A percentile compares a stretch with the other conserved stretches of the same genome.
phyloP scores from a whole-genome alignment of 805 yeast species.

The Myxozyma sirexii region DNA sequence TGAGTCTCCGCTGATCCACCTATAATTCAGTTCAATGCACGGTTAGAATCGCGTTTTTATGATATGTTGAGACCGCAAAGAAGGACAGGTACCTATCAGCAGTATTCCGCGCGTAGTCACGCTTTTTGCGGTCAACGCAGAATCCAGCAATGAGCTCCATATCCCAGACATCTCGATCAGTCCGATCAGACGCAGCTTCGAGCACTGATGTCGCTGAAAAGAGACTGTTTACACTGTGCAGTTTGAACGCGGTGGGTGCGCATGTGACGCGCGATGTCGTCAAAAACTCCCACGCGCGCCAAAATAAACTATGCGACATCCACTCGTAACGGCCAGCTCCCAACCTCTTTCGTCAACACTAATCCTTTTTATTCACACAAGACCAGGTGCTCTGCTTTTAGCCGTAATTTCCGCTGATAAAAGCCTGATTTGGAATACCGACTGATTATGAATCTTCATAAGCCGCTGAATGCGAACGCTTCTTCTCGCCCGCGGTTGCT shows the following conservation, averaged over 20 bases:
- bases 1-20: conserved; percentile 18
- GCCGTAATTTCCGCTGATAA: too few species aligned
- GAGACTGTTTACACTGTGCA: not conserved
- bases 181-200: too few species aligned
- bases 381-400: not conserved
- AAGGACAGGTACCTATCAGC: conserved; percentile 25
- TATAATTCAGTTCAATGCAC: not conserved
- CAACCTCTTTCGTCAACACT: not conserved
- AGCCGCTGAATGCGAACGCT: conserved; percentile 22
- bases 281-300: conserved; percentile 2
- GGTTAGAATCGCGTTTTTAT: not conserved
- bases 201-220: too few species aligned
- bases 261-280: conserved; percentile 3
- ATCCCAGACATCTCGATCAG: conserved; percentile 3
- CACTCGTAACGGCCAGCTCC: not conserved
- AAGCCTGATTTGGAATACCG: not conserved
- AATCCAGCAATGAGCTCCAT: conserved; percentile 25
- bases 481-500: conserved; percentile 45
- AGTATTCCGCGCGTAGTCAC: conserved; percentile 9
- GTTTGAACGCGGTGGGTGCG: not conserved
- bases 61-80: too few species aligned
- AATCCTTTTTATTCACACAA: not conserved
- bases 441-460: conserved; percentile 31
- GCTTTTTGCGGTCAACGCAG: conserved; percentile 5
- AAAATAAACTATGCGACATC: too few species aligned